These are phyloP conservation scores for Coemansia sp. DNA, from an alignment of 192 early-diverging fungal genomes.

Conservation along the genomic window DNA sequence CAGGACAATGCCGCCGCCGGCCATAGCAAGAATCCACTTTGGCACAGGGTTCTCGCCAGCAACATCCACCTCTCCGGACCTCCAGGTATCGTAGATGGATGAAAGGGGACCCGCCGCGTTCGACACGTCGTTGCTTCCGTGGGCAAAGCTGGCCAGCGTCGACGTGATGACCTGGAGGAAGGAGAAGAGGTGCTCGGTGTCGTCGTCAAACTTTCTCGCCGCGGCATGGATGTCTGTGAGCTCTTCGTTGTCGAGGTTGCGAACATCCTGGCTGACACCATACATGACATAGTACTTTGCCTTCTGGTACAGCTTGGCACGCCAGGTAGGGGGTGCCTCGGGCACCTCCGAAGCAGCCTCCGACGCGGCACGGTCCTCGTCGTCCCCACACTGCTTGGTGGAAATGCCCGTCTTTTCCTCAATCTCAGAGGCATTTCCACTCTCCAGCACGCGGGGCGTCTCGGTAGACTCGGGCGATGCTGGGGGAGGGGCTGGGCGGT, in stretches of 20 bases:
- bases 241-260: conserved; percentile 46
- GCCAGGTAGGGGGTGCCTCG: conserved; percentile 1
- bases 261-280: conserved; percentile 50
- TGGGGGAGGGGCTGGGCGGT: conserved; percentile 39
- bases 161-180: conserved; percentile 77
- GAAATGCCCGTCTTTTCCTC: conserved; percentile 10
- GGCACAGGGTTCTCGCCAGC: conserved; percentile 57
- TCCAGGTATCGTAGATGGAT: conserved; percentile 69
- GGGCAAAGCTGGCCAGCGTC: conserved; percentile 75
- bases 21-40: conserved; percentile 69
- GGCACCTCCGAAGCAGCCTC: conserved; percentile 1
- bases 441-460: conserved; percentile 24
- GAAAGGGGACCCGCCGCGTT: conserved; percentile 80
- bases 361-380: conserved; percentile 1
- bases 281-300: conserved; percentile 27
- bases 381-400: conserved; percentile 13
- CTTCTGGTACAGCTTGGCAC: not conserved
- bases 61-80: conserved; percentile 42
- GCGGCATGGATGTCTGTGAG: conserved; percentile 53
- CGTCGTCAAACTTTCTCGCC: conserved; percentile 62
- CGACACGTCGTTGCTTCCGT: conserved; percentile 82
- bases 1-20: conserved; percentile 68
- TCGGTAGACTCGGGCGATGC: conserved; percentile 8
- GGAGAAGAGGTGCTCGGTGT: conserved; percentile 77
- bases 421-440: conserved; percentile 9